Evolutionary conservation across 139 green algal genomes (phyloP), one percentile per base, ranked within the genome.

Genomic region (Closterium sp.): DNA sequence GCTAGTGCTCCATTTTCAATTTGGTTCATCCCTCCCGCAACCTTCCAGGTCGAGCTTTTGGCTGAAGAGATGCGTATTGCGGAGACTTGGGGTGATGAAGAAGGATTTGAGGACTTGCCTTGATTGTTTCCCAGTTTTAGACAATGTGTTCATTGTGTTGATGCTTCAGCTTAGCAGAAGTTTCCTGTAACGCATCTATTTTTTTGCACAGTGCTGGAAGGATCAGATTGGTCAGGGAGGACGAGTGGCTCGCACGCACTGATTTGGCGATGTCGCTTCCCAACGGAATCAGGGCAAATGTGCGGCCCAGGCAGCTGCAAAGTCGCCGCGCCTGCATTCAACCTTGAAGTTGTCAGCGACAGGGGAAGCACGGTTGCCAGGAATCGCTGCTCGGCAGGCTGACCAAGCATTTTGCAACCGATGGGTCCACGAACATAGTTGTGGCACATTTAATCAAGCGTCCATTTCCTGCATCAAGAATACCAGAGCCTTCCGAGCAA

Each of bases 91-190:
- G 83, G 83, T 1, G 83, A 86, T 33, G 83, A 86, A 33, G 83
- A 86, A 86, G 83, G 83, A 25, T 86, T 86, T 19, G 83, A 86
- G 83, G 83, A 86, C 83, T 28, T 86, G 6, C 21, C 83, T 86
- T 34, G 83, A 86, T 3, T 6, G 55, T 28, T 76, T 3, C 5
- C 55, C n/a, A n/a, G n/a, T n/a, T n/a, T n/a, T n/a, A n/a, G n/a
- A n/a, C n/a, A n/a, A n/a, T n/a, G n/a, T n/a, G n/a, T n/a, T n/a
- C n/a, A n/a, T n/a, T n/a, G n/a, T n/a, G n/a, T n/a, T n/a, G n/a
- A n/a, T n/a, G n/a, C n/a, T n/a, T n/a, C n/a, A n/a, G n/a, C n/a
- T n/a, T n/a, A n/a, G n/a, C n/a, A n/a, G n/a, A n/a, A n/a, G n/a
- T n/a, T n/a, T n/a, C n/a, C n/a, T n/a, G n/a, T n/a, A n/a, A n/a